Conservation (phyloP, 352 stramenopile species). For the Phytophthora meadii region DNA sequence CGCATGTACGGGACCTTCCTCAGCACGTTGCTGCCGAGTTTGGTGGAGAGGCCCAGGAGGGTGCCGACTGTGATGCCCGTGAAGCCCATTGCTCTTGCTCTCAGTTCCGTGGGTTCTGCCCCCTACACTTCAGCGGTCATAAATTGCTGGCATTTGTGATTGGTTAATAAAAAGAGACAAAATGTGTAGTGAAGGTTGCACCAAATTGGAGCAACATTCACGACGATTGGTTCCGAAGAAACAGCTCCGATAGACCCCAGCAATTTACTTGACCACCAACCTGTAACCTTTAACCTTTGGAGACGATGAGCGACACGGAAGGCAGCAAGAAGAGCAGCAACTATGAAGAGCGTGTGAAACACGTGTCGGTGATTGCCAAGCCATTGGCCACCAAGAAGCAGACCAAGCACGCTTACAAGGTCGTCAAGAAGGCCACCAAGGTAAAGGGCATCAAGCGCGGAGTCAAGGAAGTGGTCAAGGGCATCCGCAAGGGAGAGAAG, state of each 20-base stretch:
- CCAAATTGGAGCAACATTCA: slow-evolving; percentile 31
- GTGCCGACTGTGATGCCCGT: slow-evolving; percentile 71
- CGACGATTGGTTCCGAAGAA: slow-evolving; percentile 32
- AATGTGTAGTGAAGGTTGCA: slow-evolving; percentile 33
- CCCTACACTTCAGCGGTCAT: slow-evolving; percentile 29
- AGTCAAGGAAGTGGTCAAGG: slow-evolving; percentile 99
- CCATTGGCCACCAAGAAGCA: slow-evolving; percentile 98
- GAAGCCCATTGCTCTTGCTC: slow-evolving; percentile 67
- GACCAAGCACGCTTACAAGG: slow-evolving; percentile 94
- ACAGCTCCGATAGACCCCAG: slow-evolving; percentile 24
- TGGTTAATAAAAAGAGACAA: slow-evolving; percentile 12
- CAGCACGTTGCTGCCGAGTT: slow-evolving; percentile 83
- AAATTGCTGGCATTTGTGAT: slow-evolving; percentile 22
- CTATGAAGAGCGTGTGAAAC: slow-evolving; percentile 90
- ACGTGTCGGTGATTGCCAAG: slow-evolving; percentile 94
- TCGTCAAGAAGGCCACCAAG: slow-evolving; percentile 95
- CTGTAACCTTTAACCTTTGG: not conserved
- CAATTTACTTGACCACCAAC: slow-evolving; percentile 32
- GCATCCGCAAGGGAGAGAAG: slow-evolving; percentile 96
- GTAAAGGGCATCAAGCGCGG: slow-evolving; percentile 97
- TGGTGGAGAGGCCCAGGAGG: slow-evolving; percentile 82
- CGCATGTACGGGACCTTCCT: slow-evolving; percentile 88
- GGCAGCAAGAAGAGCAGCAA: slow-evolving; percentile 57
- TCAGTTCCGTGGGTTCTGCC: slow-evolving; percentile 37
- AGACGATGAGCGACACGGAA: slow-evolving; percentile 76